Conservation (phyloP, 2,329 filamentous ascomycete species). For the Parastagonospora avenae region DNA sequence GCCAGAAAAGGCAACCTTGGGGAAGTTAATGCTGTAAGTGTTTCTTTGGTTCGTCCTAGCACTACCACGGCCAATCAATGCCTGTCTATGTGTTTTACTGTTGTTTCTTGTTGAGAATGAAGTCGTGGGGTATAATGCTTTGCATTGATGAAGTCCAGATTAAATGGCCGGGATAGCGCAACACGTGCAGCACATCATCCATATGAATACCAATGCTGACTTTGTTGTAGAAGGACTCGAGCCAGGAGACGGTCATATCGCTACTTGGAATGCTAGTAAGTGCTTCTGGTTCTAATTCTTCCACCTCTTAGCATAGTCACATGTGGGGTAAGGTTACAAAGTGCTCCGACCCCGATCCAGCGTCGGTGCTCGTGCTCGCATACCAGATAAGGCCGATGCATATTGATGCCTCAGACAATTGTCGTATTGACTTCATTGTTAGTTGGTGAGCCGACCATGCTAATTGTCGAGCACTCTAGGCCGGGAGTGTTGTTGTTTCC, state of each 20-base stretch:
- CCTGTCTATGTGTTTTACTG: neutral
- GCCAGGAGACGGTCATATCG: constrained; percentile 92
- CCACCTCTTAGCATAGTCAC: neutral
- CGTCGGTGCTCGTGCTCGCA: neutral
- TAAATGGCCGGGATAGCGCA: constrained; percentile 6
- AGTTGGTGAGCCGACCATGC: constrained; percentile 5
- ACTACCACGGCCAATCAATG: neutral
- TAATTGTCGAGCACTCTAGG: constrained; percentile 46
- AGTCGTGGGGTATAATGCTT: constrained; percentile 6
- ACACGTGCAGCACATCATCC: constrained; percentile 17
- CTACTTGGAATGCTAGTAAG: constrained; percentile 79
- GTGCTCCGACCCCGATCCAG: neutral
- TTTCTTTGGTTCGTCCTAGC: neutral
- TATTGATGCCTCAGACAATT: constrained; percentile 4
- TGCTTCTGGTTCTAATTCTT: constrained; percentile 5
- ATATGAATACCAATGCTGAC: constrained; percentile 25
- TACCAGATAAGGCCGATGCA: neutral
- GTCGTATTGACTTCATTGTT: constrained; percentile 3
- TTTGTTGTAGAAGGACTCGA: constrained; percentile 73
- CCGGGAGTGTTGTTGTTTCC: constrained; percentile 80
- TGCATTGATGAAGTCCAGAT: constrained; percentile 21
- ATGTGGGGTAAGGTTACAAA: neutral
- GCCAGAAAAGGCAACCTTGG: constrained; percentile 84
- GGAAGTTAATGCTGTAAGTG: constrained; percentile 80
- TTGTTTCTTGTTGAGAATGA: constrained; percentile 18